phyloP scores from a whole-genome alignment of 2,329 filamentous ascomycete species.

The Beauveria varroae region DNA sequence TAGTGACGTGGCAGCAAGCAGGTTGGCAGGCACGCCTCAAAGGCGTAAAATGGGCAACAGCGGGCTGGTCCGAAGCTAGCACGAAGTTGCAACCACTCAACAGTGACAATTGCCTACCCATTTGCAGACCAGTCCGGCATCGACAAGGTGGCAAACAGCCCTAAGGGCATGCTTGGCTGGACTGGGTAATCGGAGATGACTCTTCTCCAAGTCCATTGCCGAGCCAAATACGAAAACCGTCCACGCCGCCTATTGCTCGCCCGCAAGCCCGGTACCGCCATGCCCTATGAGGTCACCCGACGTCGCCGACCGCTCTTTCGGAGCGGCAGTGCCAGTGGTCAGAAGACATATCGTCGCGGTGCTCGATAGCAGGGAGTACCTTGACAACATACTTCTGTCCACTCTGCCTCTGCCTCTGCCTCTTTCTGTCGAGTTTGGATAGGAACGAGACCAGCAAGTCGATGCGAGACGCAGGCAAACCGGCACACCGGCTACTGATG shows the following conservation, averaged over 20 bases:
- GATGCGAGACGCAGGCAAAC: slow-evolving; percentile 1
- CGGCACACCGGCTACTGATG: background rate
- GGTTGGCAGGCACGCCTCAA: too few relatives aligned
- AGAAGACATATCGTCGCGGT: background rate
- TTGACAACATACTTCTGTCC: background rate
- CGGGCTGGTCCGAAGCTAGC: slow-evolving; percentile 10
- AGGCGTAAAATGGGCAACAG: background rate
- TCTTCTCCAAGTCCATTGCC: background rate
- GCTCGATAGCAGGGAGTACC: background rate
- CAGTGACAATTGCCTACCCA: background rate
- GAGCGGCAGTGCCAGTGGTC: background rate
- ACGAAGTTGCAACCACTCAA: background rate
- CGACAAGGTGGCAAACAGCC: too few relatives aligned
- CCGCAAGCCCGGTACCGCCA: background rate
- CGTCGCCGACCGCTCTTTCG: background rate
- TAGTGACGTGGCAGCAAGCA: slow-evolving; percentile 37
- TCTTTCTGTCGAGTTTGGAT: background rate
- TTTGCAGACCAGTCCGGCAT: too few relatives aligned
- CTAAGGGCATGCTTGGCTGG: background rate
- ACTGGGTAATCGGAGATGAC: slow-evolving; percentile 7
- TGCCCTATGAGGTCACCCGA: slow-evolving; percentile 5
- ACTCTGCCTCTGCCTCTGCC: background rate
- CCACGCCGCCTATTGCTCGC: background rate
- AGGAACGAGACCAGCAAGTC: background rate
- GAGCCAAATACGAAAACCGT: background rate